Base-by-base conservation (phyloP, 202 grass and related monocot species). In the Hordeum pubiflorum region DNA sequence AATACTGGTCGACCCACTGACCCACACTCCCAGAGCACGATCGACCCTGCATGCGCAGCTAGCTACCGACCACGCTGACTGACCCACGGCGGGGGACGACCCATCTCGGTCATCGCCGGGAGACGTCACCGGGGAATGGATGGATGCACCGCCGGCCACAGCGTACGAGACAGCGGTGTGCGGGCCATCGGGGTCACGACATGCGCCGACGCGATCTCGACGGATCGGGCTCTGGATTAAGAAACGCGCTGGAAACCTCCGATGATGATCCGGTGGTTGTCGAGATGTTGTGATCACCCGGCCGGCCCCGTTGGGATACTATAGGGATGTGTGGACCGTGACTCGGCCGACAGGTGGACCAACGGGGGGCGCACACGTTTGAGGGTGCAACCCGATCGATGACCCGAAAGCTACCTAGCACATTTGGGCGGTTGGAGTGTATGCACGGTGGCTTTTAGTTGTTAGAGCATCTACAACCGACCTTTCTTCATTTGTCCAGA, bases 51-150 rank as follows among this genome's bases (percentile, higher is more conserved):
- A 32, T 32, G 31, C 4, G 46, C 14, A 15, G 40, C 40, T 43
- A 52, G 15, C n/a, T 23, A 73, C 81, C 81, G 69, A 84, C 86
- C 75, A 88, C 38, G 9, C 37, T 39, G 37, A 2, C 37, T 3
- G 37, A 10, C 37, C 8, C 31, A 32, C 31, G 31, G 31, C 31
- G 31, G 31, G 31, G 31, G 31, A 32, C 36, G 36, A 38, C 7
- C 7, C 0, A 41, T 41, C 39, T 12, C 39, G 38, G 9, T 40
- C 39, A 40, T 4, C 11, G 48, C 48, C 48, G 15, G 0, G 48
- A 5, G 48, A 52, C 48, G 48, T 52, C 48, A 52, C 48, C 0
- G 6, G 17, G 39, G 2, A 9, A 32, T 32, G 31, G 46, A 50
- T 0, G 0, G 15, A 41, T 10, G 31, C 31, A 37, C 32, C 33